A percentile compares a stretch with the other conserved stretches of the same genome.
Conservation (phyloP, 768 basidiomycete genomes). For the Rhizopogon vinicolor region DNA sequence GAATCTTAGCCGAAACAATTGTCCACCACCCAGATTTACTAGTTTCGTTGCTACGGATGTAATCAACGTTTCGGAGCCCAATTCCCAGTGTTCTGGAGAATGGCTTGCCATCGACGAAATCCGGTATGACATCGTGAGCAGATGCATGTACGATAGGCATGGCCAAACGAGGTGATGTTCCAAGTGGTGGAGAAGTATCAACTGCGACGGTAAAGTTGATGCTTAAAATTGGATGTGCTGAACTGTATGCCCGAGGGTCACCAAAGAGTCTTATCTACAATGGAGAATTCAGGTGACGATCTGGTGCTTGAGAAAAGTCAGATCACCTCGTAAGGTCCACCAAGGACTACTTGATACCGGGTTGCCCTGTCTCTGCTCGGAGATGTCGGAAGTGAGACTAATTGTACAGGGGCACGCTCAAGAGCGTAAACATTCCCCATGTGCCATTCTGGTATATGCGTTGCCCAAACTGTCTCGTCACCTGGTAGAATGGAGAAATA, state of each 20-base stretch:
- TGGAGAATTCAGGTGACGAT: constrained; percentile 3
- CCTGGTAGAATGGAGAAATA: constrained; percentile 68
- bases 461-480: constrained; percentile 16
- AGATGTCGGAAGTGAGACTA: constrained; percentile 43
- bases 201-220: constrained; percentile 47
- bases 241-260: constrained; percentile 47
- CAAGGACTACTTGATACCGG: constrained; percentile 65
- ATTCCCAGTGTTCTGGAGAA: constrained; percentile 72
- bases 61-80: constrained; percentile 45
- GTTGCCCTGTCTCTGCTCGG: constrained; percentile 35
- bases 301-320: neutral
- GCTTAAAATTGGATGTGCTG: constrained; percentile 48
- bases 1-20: constrained; percentile 22
- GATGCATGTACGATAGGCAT: constrained; percentile 35
- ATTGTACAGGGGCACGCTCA: constrained; percentile 44
- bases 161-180: neutral
- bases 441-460: constrained; percentile 54
- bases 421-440: constrained; percentile 84
- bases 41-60: neutral
- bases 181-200: constrained; percentile 19
- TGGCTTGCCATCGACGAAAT: constrained; percentile 71
- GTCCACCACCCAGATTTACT: constrained; percentile 49
- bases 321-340: constrained; percentile 77
- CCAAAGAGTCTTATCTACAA: constrained; percentile 78
- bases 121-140: constrained; percentile 52